These are phyloP conservation scores for Fusarium neocosmosporiellum DNA, from an alignment of 2,329 filamentous ascomycete species.

Conservation along the genomic window DNA sequence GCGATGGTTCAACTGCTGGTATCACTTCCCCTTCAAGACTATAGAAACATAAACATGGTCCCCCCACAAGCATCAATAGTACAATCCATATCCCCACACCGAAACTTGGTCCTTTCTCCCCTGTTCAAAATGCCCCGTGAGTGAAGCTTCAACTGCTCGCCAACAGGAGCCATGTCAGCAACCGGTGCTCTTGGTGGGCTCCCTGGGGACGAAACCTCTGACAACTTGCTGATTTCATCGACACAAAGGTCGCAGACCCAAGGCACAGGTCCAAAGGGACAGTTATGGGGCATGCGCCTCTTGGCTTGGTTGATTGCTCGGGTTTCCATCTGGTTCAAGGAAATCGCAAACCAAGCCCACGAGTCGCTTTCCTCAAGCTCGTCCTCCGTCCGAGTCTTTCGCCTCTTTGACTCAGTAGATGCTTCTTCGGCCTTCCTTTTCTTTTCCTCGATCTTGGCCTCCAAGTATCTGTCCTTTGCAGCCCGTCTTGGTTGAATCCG, in stretches of 20 bases:
- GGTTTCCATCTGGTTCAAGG: background rate
- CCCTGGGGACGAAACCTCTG: background rate
- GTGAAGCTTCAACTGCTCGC: background rate
- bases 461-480: conserved; percentile 19
- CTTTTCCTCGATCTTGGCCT: background rate
- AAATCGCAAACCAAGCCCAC: conserved; percentile 3
- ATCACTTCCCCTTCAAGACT: background rate
- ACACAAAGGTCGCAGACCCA: conserved; percentile 20
- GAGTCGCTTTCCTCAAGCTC: background rate
- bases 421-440: background rate
- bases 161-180: conserved; percentile 3
- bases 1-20: background rate
- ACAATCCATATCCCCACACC: conserved; percentile 8
- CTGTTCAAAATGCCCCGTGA: background rate
- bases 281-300: background rate
- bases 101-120: background rate
- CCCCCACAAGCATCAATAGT: conserved; percentile 15
- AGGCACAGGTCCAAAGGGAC: conserved; percentile 13
- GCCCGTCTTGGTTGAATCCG: conserved; percentile 20
- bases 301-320: background rate
- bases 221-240: background rate
- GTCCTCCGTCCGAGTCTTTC: background rate
- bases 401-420: background rate
- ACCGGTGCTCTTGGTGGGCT: background rate
- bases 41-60: conserved; percentile 32